Evolutionary conservation across 352 stramenopile genomes (phyloP), one percentile per base, ranked within the genome.

Genomic region (Globisporangium barbulae): DNA sequence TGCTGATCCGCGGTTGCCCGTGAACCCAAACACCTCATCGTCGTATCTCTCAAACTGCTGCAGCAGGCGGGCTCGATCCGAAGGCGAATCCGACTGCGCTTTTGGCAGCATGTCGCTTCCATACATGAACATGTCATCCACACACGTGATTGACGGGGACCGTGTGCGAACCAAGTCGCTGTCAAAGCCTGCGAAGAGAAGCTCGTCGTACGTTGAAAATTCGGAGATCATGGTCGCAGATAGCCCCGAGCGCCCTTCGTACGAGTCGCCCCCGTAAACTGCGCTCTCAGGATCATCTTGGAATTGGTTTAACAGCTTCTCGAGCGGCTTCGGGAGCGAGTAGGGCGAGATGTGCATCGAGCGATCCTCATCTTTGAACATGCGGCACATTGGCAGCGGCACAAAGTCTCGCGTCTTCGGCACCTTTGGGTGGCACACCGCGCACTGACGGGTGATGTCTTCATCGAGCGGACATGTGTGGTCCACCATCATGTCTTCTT

Each of bases 401-500:
- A 89, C 84, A 56, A 93, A 93, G 13, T 70, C 74, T 68, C 82
- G 83, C 37, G 58, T 73, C 45, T 81, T 76, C 1, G 66, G 39
- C 12, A 61, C 64, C 35, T 71, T 77, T 2, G 84, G 84, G 10
- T 83, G 78, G 58, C 84, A 93, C 9, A 91, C 74, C 7, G 74
- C 67, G 45, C 84, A 93, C 56, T 65, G 81, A 33, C 76, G 75
- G 12, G 81, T 80, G 35, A 93, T 90, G 44, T 90, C 84, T 39
- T 81, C 71, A 57, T 90, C 78, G 3, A 91, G 63, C 3, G 81
- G 80, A 65, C 84, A 93, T 47, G 75, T 67, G 69, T 93, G 84
- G 12, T 79, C 68, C 13, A 83, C 69, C 64, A 91, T 77, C 84
- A 91, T 91, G n/a, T 79, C 68, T 56, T 93, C 84, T 63, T 93